Evolutionary conservation across 768 basidiomycete genomes (phyloP), one percentile per base, ranked within the genome.

Genomic region (Lentinus tigrinus): DNA sequence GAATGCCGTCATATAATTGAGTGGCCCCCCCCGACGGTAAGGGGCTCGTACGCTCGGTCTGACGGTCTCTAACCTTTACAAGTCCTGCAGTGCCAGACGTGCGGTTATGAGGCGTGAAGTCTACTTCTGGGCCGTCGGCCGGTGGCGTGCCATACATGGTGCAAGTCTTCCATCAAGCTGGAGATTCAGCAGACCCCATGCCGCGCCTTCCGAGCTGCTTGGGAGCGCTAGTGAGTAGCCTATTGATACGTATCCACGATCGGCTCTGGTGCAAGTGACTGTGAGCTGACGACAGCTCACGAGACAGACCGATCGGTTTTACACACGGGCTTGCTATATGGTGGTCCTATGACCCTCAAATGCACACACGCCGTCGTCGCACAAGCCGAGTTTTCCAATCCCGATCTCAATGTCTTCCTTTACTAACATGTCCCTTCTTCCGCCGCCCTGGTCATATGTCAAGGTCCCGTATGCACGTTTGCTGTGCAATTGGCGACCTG

Each of bases 161-260:
- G 43, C 21, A 23, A 46, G 13, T 46, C 9, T 19, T 26, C 43
- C 43, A 10, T 46, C 43, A 24, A 23, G 21, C 3, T 23, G 23
- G 43, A 23, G 14, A 46, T 46, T 19, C 42, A 9, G n/a, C 42
- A 43, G 19, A 9, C n/a, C 36, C 9, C 19, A 40, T 40, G 39
- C 43, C 43, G 14, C 21, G 23, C 24, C 43, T 46, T 46, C 3
- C 21, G 21, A 24, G 21, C 52, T 5, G 44, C 40, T 9, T 23
- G 3, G 43, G 21, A 23, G 43, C 43, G 43, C 43, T 46, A 23
- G 6, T n/a, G 19, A 26, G 19, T 24, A 24, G 21, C 43, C 10
- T 42, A 24, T 48, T 59, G 52, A 43, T 50, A 47, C 47, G 58
- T 26, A 24, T 47, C n/a, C 58, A 50, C 54, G 58, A 59, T 52